Evolutionary conservation across 352 stramenopile species (phyloP), one percentile per base, ranked within the genome.

Genomic region (Peronospora tabacina): DNA sequence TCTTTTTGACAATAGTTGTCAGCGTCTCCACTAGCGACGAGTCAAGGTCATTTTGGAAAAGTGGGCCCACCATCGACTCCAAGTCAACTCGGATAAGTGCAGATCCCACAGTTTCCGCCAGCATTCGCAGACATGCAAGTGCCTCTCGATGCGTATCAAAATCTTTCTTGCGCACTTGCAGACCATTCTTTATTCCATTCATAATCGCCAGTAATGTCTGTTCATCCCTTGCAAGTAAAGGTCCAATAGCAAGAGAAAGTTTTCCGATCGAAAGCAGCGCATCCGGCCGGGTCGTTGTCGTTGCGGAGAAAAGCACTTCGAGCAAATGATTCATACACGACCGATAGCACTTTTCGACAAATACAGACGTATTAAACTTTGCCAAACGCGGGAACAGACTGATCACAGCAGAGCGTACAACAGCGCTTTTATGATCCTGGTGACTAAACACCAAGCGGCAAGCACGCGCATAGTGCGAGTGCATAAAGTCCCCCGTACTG

Each of bases 401-500:
- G 55, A 94, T 89, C 7, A 90, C 83, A n/a, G 83, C 83, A 8
- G 75, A 81, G 3, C 81, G 80, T 43, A 94, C 83, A 4, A 72
- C 72, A 28, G 81, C 55, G 42, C 63, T 87, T 62, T 88, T 89
- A 68, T 94, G 81, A 37, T 90, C 76, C 45, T 82, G 75, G 32
- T 85, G 63, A 19, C 70, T 68, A 51, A 90, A 89, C 19, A 94
- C 78, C 24, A 89, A 61, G 28, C 82, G 61, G 39, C 79, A 90
- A 13, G 84, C 72, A 51, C 77, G 72, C 10, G 52, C 57, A 55
- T 90, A 94, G 60, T 94, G 76, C 39, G 72, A 72, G 53, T 92
- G 80, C 83, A 94, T 94, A 50, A 92, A 94, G 54, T 94, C 83
- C 10, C 83, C 83, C 7, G 79, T 90, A 57, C 92, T 94, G 24